phyloP scores from a whole-genome alignment of 2,329 filamentous ascomycete species.

The Colletotrichum euphorbiae region DNA sequence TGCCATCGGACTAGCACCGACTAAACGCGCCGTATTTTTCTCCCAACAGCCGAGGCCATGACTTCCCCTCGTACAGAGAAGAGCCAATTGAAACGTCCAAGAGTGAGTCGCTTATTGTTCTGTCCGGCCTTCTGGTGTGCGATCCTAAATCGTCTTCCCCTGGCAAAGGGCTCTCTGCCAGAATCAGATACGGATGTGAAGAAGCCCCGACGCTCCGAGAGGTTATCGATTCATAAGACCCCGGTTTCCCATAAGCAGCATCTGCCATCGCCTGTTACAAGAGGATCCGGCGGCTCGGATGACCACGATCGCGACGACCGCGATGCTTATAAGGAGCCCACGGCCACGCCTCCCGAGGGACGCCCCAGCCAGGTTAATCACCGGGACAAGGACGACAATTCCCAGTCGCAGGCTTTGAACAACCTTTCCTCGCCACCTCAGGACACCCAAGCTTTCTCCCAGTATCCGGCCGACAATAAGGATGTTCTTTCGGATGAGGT shows the following conservation, averaged over 20 bases:
- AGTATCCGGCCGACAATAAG: slow-evolving; percentile 78
- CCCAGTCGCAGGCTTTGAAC: slow-evolving; percentile 53
- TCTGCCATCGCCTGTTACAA: slow-evolving; percentile 84
- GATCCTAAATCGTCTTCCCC: slow-evolving; percentile 41
- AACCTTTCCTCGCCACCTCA: slow-evolving; percentile 71
- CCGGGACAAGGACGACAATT: slow-evolving; percentile 62
- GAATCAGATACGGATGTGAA: slow-evolving; percentile 77
- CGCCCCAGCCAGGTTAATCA: slow-evolving; percentile 66
- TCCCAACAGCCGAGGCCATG: slow-evolving; percentile 53
- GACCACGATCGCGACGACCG: slow-evolving; percentile 16
- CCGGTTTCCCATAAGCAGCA: slow-evolving; percentile 73
- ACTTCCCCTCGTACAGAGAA: slow-evolving; percentile 75
- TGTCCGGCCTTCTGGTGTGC: slow-evolving; percentile 40
- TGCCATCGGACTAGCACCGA: not conserved
- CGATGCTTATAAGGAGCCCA: slow-evolving; percentile 71
- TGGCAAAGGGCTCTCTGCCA: slow-evolving; percentile 72
- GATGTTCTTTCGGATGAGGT: slow-evolving; percentile 82
- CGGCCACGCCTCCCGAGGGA: slow-evolving; percentile 75
- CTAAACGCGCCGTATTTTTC: slow-evolving; percentile 12
- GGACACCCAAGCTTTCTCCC: slow-evolving; percentile 72
- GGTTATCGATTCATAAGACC: slow-evolving; percentile 70
- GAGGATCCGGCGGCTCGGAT: slow-evolving; percentile 61
- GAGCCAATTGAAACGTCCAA: slow-evolving; percentile 85
- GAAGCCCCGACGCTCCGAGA: slow-evolving; percentile 84
- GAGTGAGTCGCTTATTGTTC: slow-evolving; percentile 64